These are phyloP conservation scores for Dothidotthia symphoricarpi DNA, from an alignment of 2,329 filamentous ascomycete species.

Conservation along the genomic window DNA sequence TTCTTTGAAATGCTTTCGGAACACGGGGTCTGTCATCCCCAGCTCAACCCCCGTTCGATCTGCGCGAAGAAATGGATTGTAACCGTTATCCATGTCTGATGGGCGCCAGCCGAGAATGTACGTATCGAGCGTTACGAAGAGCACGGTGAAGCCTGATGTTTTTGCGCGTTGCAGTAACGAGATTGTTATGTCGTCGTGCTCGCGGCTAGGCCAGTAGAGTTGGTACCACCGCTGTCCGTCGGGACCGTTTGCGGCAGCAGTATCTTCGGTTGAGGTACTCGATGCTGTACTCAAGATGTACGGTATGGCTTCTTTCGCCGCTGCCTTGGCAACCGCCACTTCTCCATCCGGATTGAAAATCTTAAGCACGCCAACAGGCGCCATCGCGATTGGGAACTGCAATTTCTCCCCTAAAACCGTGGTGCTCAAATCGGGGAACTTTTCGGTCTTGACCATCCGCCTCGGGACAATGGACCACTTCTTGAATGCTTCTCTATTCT, in stretches of 20 bases:
- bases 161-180: slow-evolving; percentile 62
- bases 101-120: slow-evolving; percentile 67
- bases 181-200: slow-evolving; percentile 61
- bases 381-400: slow-evolving; percentile 57
- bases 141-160: slow-evolving; percentile 58
- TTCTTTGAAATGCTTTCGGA: slow-evolving; percentile 57
- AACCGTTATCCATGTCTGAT: slow-evolving; percentile 61
- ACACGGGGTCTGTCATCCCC: slow-evolving; percentile 67
- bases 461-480: slow-evolving; percentile 25
- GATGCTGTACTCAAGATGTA: slow-evolving; percentile 65
- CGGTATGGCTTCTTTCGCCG: slow-evolving; percentile 59
- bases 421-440: slow-evolving; percentile 13
- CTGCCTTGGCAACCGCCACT: slow-evolving; percentile 58
- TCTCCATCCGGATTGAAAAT: slow-evolving; percentile 67
- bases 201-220: slow-evolving; percentile 67
- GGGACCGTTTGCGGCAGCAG: slow-evolving; percentile 54
- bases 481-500: slow-evolving; percentile 28
- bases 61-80: slow-evolving; percentile 30
- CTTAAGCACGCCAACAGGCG: slow-evolving; percentile 64
- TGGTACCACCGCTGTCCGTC: slow-evolving; percentile 65
- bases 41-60: slow-evolving; percentile 55
- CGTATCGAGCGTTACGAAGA: slow-evolving; percentile 71
- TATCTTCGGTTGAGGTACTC: slow-evolving; percentile 61
- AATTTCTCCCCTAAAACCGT: slow-evolving; percentile 44
- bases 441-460: slow-evolving; percentile 11